phyloP scores from a whole-genome alignment of 2,329 filamentous ascomycete genomes.

The Ceratocystis variospora region DNA sequence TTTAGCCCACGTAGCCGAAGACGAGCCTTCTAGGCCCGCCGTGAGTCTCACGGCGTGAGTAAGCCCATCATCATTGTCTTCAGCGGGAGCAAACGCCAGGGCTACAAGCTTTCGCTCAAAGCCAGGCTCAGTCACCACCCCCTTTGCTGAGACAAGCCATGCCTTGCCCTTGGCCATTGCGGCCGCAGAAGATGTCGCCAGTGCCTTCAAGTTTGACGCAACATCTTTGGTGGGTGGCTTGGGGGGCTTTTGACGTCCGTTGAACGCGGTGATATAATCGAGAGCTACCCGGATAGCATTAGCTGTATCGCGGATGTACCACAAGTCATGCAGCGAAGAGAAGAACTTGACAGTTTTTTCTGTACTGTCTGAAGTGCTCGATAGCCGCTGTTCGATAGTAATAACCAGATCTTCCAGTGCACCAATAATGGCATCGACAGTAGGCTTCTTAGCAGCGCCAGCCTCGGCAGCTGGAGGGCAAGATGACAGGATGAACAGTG shows the following conservation, averaged over 20 bases:
- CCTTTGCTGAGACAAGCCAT: conserved; percentile 24
- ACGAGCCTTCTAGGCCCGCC: conserved; percentile 62
- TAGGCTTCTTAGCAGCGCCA: neutral
- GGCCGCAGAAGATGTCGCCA: conserved; percentile 25
- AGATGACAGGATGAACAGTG: conserved; percentile 20
- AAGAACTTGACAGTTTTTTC: conserved; percentile 14
- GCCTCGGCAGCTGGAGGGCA: neutral
- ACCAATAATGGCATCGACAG: conserved; percentile 12
- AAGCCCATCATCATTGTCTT: conserved; percentile 71
- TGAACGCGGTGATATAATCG: conserved; percentile 28
- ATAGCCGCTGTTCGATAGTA: conserved; percentile 11
- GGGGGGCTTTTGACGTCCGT: conserved; percentile 30
- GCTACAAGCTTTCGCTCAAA: conserved; percentile 23
- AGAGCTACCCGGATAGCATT: conserved; percentile 25
- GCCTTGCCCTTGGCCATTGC: conserved; percentile 27
- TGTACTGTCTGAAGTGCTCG: conserved; percentile 4
- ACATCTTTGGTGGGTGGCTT: conserved; percentile 30
- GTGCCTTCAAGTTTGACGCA: conserved; percentile 26
- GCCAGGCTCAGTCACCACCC: conserved; percentile 23
- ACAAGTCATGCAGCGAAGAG: conserved; percentile 27
- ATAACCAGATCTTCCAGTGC: conserved; percentile 14
- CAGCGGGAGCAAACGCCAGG: conserved; percentile 30
- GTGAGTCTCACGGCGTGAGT: conserved; percentile 68
- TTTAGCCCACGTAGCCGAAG: conserved; percentile 34
- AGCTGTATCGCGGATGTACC: conserved; percentile 29